A percentile compares a stretch with the other conserved stretches of the same genome.
These are phyloP conservation scores for Alternaria consortialis DNA, from an alignment of 2,329 filamentous ascomycete genomes.

Conservation along the genomic window DNA sequence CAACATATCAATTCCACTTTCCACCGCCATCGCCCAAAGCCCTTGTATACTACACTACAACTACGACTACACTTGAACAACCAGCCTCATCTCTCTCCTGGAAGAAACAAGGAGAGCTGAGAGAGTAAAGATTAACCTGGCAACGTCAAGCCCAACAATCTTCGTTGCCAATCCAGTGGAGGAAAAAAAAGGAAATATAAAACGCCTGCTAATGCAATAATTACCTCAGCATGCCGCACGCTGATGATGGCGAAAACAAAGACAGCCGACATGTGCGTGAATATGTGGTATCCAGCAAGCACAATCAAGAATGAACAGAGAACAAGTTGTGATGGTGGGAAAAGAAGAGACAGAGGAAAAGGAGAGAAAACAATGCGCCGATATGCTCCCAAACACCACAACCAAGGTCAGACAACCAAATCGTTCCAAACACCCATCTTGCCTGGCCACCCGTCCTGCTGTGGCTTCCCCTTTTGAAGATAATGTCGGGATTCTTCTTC, in stretches of 20 bases:
- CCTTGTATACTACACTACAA: conserved; percentile 5
- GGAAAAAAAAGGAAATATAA: neutral
- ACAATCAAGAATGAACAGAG: conserved; percentile 1
- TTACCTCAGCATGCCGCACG: conserved; percentile 16
- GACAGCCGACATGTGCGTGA: conserved; percentile 3
- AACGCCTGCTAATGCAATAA: conserved; percentile 10
- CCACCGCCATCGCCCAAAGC: neutral
- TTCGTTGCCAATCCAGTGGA: neutral
- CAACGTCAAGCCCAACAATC: conserved; percentile 1
- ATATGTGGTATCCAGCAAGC: conserved; percentile 13
- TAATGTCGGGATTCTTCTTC: neutral
- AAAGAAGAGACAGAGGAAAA: conserved; percentile 6
- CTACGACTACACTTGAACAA: conserved; percentile 2
- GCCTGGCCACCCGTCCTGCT: conserved; percentile 1
- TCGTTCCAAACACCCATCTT: neutral
- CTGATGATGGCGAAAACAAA: conserved; percentile 2
- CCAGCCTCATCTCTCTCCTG: conserved; percentile 1
- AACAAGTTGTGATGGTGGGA: neutral
- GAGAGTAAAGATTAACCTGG: conserved; percentile 7
- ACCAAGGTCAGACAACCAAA: conserved; percentile 4
- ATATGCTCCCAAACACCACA: conserved; percentile 4
- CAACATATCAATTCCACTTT: conserved; percentile 7
- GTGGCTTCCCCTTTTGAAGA: neutral
- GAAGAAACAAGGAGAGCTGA: conserved; percentile 1
- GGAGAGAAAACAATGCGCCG: conserved; percentile 8